Evolutionary conservation across 1,284 basidiomycete genomes (phyloP).

Genomic region (Gomphus sp.): DNA sequence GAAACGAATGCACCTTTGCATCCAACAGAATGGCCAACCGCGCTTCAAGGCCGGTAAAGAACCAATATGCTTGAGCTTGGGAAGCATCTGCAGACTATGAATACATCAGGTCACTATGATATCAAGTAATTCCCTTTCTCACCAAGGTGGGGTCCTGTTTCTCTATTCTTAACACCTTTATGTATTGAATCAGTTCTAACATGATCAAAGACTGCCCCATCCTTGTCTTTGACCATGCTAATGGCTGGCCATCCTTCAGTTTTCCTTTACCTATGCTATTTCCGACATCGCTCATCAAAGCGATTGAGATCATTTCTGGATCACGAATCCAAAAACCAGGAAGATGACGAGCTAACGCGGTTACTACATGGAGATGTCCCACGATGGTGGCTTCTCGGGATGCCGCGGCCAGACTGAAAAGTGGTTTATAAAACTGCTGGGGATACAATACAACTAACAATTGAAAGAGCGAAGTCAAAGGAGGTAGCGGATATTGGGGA

Average conservation of each 20-base stretch:
- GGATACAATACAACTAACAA: conserved; percentile 45
- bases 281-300: conserved; percentile 47
- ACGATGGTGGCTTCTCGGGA: conserved; percentile 47
- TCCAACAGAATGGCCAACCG: conserved; percentile 51
- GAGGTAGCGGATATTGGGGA: conserved; percentile 33
- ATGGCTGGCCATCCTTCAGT: conserved; percentile 17
- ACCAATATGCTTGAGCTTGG: conserved; percentile 34
- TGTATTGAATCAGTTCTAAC: conserved; percentile 49
- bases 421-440: conserved; percentile 63
- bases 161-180: conserved; percentile 34
- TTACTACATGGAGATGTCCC: conserved; percentile 48
- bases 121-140: neutral
- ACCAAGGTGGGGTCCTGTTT: conserved; percentile 26
- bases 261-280: conserved; percentile 22
- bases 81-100: conserved; percentile 24
- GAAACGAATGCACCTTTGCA: conserved; percentile 38
- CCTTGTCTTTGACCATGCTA: conserved; percentile 37
- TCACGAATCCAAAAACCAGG: conserved; percentile 63
- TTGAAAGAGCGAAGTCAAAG: conserved; percentile 41
- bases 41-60: conserved; percentile 48
- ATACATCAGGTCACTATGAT: conserved; percentile 20
- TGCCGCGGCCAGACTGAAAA: conserved; percentile 63
- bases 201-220: conserved; percentile 59
- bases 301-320: conserved; percentile 69
- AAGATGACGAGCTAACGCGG: conserved; percentile 41